These are phyloP conservation scores for Sporothrix dimorphospora DNA, from an alignment of 2,329 filamentous ascomycete species.

Conservation along the genomic window DNA sequence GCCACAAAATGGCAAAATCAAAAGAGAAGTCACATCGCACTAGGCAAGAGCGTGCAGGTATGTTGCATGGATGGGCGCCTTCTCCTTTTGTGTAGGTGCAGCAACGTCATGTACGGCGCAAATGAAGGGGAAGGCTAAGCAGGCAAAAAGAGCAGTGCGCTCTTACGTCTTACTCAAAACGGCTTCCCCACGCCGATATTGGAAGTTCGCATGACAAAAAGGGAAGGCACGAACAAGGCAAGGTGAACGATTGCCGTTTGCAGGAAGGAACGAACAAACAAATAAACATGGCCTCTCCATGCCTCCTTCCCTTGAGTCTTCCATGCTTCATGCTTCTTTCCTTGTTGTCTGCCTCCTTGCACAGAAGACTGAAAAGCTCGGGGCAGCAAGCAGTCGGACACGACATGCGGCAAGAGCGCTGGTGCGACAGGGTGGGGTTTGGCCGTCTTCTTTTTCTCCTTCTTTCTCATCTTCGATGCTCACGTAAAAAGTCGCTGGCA, in stretches of 20 bases:
- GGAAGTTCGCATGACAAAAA: background rate
- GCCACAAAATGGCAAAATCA: background rate
- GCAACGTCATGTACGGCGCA: conserved; percentile 17
- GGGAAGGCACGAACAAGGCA: background rate
- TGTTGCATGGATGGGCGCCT: background rate
- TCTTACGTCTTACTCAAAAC: background rate
- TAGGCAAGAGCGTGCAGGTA: conserved; percentile 14
- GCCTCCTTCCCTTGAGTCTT: background rate
- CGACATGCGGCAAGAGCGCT: background rate
- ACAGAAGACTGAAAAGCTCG: background rate
- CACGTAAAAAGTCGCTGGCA: background rate
- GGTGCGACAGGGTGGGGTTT: conserved; percentile 22
- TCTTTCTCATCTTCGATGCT: background rate
- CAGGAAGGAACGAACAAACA: conserved; percentile 6
- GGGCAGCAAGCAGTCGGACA: background rate
- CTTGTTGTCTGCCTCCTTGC: background rate
- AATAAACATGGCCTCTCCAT: background rate
- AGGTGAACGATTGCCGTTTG: conserved; percentile 5
- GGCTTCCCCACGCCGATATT: conserved; percentile 1
- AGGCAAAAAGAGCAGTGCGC: background rate
- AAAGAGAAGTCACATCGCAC: background rate
- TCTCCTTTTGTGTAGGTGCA: conserved; percentile 21
- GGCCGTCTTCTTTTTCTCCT: background rate
- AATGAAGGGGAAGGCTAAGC: conserved; percentile 14
- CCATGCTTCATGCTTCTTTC: conserved; percentile 16